phyloP scores from a whole-genome alignment of 225 moss, liverwort and hornwort genomes.

The Thuidium tamariscinum region DNA sequence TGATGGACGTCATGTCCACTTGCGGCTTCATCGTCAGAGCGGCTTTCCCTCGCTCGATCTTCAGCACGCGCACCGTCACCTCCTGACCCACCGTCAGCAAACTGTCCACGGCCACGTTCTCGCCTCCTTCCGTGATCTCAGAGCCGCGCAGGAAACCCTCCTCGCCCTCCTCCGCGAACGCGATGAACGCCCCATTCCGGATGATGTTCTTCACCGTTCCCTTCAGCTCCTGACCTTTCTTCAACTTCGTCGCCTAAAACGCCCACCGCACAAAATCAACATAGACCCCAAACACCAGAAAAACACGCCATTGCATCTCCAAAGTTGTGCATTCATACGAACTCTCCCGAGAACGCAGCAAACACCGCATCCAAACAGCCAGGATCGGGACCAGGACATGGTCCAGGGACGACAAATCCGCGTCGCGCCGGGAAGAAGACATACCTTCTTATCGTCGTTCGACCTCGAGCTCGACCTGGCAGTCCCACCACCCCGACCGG shows the following conservation, averaged over 20 bases:
- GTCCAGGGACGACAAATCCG: background rate
- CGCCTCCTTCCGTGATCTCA: conserved; percentile 73
- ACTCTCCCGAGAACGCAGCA: background rate
- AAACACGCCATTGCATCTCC: background rate
- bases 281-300: background rate
- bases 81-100: conserved; percentile 72
- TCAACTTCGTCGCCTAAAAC: conserved; percentile 50
- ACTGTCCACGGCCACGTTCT: conserved; percentile 70
- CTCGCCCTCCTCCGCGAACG: conserved; percentile 48
- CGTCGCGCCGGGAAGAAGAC: background rate
- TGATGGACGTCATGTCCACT: conserved; percentile 75
- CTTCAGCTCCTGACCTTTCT: conserved; percentile 70
- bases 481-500: conserved; percentile 44
- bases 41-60: conserved; percentile 74
- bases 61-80: conserved; percentile 71
- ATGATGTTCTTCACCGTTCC: conserved; percentile 91
- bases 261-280: background rate
- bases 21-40: conserved; percentile 71
- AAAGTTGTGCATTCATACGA: too few relatives aligned
- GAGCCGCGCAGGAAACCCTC: conserved; percentile 79
- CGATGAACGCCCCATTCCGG: conserved; percentile 70
- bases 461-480: conserved; percentile 13
- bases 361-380: background rate
- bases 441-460: conserved; percentile 54
- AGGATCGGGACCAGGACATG: background rate